Base-by-base conservation (phyloP, 2,329 filamentous ascomycete species). In the Sclerotinia glacialis region DNA sequence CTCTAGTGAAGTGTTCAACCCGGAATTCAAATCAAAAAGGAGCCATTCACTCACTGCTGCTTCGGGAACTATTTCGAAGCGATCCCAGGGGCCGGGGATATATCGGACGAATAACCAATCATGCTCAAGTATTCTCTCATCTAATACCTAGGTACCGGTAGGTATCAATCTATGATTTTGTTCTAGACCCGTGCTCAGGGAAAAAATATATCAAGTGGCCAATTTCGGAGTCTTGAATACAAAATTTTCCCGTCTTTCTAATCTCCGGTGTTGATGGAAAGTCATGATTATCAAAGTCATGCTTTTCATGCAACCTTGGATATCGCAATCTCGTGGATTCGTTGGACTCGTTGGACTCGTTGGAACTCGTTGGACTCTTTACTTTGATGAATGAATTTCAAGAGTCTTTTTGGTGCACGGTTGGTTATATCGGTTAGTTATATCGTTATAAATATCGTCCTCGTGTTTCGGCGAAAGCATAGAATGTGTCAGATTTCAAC, bases 161-260 rank as follows among this genome's bases (percentile, higher is more conserved):
- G n/a, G n/a, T 42, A 37, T 40, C 23, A 9, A 31, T 62, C 53
- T 18, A 50, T 26, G 21, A 61, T 61, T 40, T 14, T 61, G 44
- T 46, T 46, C 23, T 49, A 49, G 53, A 56, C 37, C 52, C 34
- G 7, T 42, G 34, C 34, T 56, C n/a, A 42, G 23, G 34, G n/a
- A 26, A 18, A 56, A 11, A 62, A 14, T 40, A 42, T 37, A 55
- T 40, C 12, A 44, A 54, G 49, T 55, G 46, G 61, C 49, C 23
- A 64, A 64, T 64, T 54, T 64, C 61, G 61, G 61, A 46, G 50
- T 47, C 56, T 56, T 42, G n/a, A 16, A 47, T n/a, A n/a, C n/a
- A n/a, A n/a, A n/a, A n/a, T n/a, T n/a, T n/a, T n/a, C n/a, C 53
- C 53, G 53, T 56, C 37, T 4, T 42, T 28, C 40, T 59, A 26